Evolutionary conservation across 352 stramenopile species (phyloP).

Genomic region (Halophytophthora batemanensis): DNA sequence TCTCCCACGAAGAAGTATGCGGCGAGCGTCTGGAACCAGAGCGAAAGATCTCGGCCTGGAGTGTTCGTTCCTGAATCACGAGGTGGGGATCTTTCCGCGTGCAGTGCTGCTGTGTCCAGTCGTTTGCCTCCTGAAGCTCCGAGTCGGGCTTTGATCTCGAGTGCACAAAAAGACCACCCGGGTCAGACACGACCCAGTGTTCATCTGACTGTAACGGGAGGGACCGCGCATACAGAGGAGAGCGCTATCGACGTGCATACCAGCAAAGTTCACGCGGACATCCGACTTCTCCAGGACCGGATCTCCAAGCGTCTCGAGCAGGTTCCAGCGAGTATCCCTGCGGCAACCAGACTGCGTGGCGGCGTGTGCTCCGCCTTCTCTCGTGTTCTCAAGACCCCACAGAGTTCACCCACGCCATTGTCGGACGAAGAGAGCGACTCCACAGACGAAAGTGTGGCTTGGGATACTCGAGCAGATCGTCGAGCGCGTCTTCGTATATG

Average conservation of each 20-base stretch:
- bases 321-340: constrained; percentile 8
- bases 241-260: constrained; percentile 53
- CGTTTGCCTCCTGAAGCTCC: no score
- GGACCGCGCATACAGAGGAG: constrained; percentile 18
- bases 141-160: no score
- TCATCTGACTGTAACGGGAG: background rate
- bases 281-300: constrained; percentile 59
- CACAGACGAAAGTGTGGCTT: constrained; percentile 10
- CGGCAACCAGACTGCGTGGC: constrained; percentile 6
- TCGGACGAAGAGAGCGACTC: constrained; percentile 26
- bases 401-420: constrained; percentile 31
- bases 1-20: no score
- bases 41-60: no score
- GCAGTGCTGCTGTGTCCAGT: no score
- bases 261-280: constrained; percentile 70
- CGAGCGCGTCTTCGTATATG: constrained; percentile 19
- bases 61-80: no score
- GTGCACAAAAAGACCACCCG: no score
- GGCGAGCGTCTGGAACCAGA: no score
- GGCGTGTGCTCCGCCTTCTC: constrained; percentile 2
- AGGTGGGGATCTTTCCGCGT: no score
- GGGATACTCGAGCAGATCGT: constrained; percentile 8
- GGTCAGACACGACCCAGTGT: no score
- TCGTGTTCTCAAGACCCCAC: constrained; percentile 6
- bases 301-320: constrained; percentile 64